Percentiles rank a stretch among this genome's conserved stretches.
Evolutionary conservation across 1,284 basidiomycete genomes (phyloP).

Genomic region (Amylostereum areolatum): DNA sequence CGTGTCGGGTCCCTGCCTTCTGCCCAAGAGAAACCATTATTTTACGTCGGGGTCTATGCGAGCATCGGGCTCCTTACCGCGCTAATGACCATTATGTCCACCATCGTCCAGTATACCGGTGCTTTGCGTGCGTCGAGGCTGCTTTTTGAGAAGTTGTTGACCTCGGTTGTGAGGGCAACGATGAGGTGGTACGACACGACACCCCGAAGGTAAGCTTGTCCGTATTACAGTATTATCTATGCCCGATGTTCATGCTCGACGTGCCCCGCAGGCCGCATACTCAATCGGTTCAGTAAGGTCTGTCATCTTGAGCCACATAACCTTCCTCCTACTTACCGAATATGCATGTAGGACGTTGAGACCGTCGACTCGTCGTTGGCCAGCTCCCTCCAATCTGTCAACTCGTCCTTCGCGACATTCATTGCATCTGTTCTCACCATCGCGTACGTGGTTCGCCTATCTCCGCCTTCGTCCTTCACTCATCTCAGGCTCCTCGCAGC

Average conservation of each 20-base stretch:
- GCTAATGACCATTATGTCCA: conserved; percentile 37
- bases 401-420: conserved; percentile 68
- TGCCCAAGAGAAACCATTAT: conserved; percentile 51
- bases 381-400: conserved; percentile 65
- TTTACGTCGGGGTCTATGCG: conserved; percentile 60
- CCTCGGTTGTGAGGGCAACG: conserved; percentile 56
- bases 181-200: conserved; percentile 50
- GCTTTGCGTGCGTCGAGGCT: conserved; percentile 53
- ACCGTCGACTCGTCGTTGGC: conserved; percentile 73
- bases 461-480: conserved; percentile 1
- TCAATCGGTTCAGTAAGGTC: conserved; percentile 64
- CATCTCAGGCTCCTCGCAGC: conserved; percentile 25
- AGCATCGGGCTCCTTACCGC: conserved; percentile 45
- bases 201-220: conserved; percentile 33
- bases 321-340: neutral
- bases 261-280: conserved; percentile 46
- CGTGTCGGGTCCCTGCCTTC: conserved; percentile 28
- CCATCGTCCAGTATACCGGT: conserved; percentile 53
- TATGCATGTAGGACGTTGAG: conserved; percentile 55
- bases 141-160: conserved; percentile 52
- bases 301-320: neutral
- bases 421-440: conserved; percentile 62
- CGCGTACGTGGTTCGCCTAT: conserved; percentile 32
- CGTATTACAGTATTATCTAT: too few relatives aligned
- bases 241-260: conserved; percentile 32